Percentiles rank a stretch among this genome's conserved stretches.
phyloP scores from a whole-genome alignment of 2,329 filamentous ascomycete genomes.

The Nemania serpens region DNA sequence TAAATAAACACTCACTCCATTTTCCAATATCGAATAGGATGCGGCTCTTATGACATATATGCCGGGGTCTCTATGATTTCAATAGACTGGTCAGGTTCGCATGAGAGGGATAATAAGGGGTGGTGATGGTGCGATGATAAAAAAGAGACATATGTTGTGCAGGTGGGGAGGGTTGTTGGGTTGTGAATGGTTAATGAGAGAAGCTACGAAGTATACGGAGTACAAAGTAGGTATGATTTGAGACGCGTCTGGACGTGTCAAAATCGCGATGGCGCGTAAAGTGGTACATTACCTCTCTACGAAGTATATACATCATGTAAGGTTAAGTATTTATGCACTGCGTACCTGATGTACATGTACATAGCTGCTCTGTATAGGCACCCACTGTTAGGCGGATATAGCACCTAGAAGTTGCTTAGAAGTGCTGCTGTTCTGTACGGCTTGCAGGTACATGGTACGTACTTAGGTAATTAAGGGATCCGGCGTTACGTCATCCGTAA shows the following conservation, averaged over 20 bases:
- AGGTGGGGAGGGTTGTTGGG: not conserved
- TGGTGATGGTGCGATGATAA: not conserved
- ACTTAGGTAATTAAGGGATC: too few species aligned
- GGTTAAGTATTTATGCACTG: not conserved
- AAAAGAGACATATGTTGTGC: not conserved
- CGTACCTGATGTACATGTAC: not conserved
- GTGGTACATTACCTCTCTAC: conserved; percentile 37
- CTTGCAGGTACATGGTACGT: too few species aligned
- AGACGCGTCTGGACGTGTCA: conserved; percentile 34
- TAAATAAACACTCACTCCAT: not conserved
- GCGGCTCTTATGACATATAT: not conserved
- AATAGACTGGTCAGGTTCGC: not conserved
- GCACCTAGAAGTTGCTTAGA: too few species aligned
- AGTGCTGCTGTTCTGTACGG: too few species aligned
- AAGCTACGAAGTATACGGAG: not conserved
- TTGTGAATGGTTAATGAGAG: not conserved
- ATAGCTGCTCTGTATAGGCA: too few species aligned
- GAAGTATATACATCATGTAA: conserved; percentile 32
- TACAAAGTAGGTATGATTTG: too few species aligned
- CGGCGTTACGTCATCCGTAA: too few species aligned
- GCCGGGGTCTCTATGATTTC: not conserved
- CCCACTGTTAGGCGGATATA: too few species aligned
- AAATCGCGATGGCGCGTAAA: conserved; percentile 48
- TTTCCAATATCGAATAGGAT: not conserved
- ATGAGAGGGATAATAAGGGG: not conserved